Evolutionary conservation across 2,329 filamentous ascomycete species (phyloP).

Genomic region (Ophiostoma ips): DNA sequence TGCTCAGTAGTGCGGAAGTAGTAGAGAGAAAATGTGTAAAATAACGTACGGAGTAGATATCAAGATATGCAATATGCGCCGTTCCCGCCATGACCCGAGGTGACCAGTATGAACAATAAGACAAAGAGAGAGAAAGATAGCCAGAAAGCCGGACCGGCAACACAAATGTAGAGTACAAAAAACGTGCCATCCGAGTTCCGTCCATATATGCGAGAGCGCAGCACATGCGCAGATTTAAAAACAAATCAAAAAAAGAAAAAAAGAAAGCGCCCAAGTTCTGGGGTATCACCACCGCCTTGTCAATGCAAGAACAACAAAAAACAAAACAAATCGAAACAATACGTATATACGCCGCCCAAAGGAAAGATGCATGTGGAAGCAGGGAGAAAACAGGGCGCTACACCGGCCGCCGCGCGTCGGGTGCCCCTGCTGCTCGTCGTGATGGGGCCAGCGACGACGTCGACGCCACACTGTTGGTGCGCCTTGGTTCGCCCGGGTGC

Average conservation of each 20-base stretch:
- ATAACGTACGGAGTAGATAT: too few species aligned
- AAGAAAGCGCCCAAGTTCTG: constrained; percentile 1
- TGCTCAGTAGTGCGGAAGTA: too few species aligned
- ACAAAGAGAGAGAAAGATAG: neutral
- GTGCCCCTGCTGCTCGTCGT: neutral
- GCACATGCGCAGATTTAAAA: neutral
- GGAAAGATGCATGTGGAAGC: neutral
- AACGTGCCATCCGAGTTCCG: too few species aligned
- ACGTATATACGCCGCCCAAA: neutral
- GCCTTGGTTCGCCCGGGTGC: constrained; percentile 1
- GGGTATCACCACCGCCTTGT: constrained; percentile 8
- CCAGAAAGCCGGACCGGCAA: too few species aligned
- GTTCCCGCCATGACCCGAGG: neutral
- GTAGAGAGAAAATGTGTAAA: too few species aligned
- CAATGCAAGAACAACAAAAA: neutral
- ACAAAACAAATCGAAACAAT: neutral
- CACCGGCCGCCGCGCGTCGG: neutral
- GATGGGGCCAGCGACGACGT: constrained; percentile 1
- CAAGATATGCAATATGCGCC: too few species aligned
- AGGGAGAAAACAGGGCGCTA: neutral
- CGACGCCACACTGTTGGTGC: constrained; percentile 6
- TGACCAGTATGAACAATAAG: neutral
- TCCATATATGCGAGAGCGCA: neutral
- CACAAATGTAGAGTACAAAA: too few species aligned
- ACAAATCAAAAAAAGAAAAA: neutral